Base-by-base conservation (phyloP, 768 basidiomycete species). In the Boletus coccyginus region DNA sequence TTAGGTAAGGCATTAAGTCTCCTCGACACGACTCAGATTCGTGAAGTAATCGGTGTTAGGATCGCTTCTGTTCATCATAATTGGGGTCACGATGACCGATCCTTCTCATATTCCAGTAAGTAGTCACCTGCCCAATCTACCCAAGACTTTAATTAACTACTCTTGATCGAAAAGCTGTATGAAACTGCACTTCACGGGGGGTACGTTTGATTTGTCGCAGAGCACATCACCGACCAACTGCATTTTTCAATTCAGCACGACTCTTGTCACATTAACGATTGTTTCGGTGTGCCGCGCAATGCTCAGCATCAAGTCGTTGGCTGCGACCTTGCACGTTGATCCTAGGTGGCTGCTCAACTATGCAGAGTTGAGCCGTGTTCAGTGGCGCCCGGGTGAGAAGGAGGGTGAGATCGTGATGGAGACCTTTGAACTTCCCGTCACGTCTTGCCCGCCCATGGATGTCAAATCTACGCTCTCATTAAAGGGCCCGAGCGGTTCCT, bases 271-370 rank as follows among this genome's bases (percentile, higher is more conserved):
- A 9, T 39, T 64, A 5, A 54, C 50, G 1, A 49, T 54, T 10
- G 59, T 76, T 29, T 68, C 73, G 12, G 70, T 76, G 33, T 75
- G 72, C 40, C 70, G 70, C 13, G 67, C 73, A 19, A 74, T 76
- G 73, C 68, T 78, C 46, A 73, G 70, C 55, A 75, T 77, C 44
- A 71, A 73, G 46, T 78, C 77, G 2, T 63, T 80, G n/a, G 75
- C 80, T 16, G 67, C 72, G 6, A 65, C 69, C 17, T 63, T 75
- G 19, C 74, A 77, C 33, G 74, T 78, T 8, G 74, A 76, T 36
- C 71, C 75, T 2, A 69, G 71, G 12, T 79, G 75, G 77, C 65
- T 80, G 9, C 70, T 81, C 24, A 79, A 70, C 60, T 73, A 76
- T 56, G 72, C 75, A 7, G 78, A 81, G 63, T 69, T 81, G 27